These are phyloP conservation scores for Boletus vermiculosoides DNA, from an alignment of 768 basidiomycete genomes.

Conservation along the genomic window DNA sequence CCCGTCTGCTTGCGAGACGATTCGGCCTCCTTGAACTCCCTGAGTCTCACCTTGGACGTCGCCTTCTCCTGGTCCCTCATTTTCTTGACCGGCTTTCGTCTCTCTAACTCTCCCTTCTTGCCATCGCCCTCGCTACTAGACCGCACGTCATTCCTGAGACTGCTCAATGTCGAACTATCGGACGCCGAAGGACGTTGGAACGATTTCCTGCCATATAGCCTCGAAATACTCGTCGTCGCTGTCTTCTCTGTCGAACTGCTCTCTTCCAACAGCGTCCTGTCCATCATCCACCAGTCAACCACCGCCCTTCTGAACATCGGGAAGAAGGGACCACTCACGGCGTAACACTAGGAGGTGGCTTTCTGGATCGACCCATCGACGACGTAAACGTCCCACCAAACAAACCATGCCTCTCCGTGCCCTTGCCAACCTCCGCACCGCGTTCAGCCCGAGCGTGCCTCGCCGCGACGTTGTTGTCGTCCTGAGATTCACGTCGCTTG, in stretches of 20 bases:
- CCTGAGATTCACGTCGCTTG: slow-evolving; percentile 23
- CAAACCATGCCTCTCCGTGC: slow-evolving; percentile 70
- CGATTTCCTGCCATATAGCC: slow-evolving; percentile 35
- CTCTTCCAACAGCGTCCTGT: slow-evolving; percentile 34
- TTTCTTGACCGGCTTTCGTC: slow-evolving; percentile 25
- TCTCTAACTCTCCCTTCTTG: slow-evolving; percentile 18
- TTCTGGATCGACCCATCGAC: slow-evolving; percentile 64
- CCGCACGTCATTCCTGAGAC: slow-evolving; percentile 24
- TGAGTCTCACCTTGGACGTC: slow-evolving; percentile 14
- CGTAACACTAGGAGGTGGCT: slow-evolving; percentile 77
- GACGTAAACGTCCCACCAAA: slow-evolving; percentile 69
- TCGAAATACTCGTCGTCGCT: slow-evolving; percentile 48
- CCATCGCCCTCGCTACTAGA: slow-evolving; percentile 21
- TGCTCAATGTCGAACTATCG: slow-evolving; percentile 32
- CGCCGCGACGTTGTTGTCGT: slow-evolving; percentile 16
- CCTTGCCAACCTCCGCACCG: slow-evolving; percentile 45
- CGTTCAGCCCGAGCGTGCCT: slow-evolving; percentile 43
- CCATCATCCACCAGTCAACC: not conserved
- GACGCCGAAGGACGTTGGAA: slow-evolving; percentile 38
- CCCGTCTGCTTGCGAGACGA: slow-evolving; percentile 57
- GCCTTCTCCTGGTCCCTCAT: slow-evolving; percentile 20
- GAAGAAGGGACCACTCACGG: slow-evolving; percentile 43
- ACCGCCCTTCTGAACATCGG: not conserved
- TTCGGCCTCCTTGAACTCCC: slow-evolving; percentile 35
- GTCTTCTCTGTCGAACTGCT: slow-evolving; percentile 42